Evolutionary conservation across 805 yeast species (phyloP), one percentile per base, ranked within the genome.

Genomic region (Saccharomycopsis oosterbeekiorum): DNA sequence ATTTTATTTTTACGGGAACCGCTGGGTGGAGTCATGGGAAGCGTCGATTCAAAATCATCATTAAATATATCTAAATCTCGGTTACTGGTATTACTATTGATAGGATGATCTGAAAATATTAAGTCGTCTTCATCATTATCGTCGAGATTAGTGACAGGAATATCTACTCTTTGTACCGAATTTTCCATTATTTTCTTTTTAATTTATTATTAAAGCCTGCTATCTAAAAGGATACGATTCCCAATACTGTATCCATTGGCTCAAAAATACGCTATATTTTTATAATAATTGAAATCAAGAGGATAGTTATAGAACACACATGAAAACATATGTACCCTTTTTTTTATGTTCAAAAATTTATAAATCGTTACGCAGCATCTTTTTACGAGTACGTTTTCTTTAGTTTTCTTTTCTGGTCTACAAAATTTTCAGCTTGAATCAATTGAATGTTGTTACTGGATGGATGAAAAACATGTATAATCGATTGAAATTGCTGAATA

Each of bases 131-230:
- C 77, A 2, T 64, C 70, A 1, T 66, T 73, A 65, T 84, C 86
- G 60, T 64, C 66, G 10, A 84, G 70, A 66, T 84, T 78, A 0
- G 84, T 80, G 4, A 84, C 74, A 0, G 87, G 88, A 2, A 80
- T 68, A 64, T 84, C 88, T 6, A 77, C 80, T 1, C 68, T 71
- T 65, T 56, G 47, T 15, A 21, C 10, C 11, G 14, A 50, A 15
- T 34, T 34, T 5, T 29, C 59, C 43, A 50, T 17, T 11, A 17
- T 41, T 39, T 21, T 17, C n/a, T 21, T 11, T 8, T n/a, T n/a
- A 10, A 55, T 43, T 3, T 47, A 55, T 12, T 39, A 2, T 17
- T 3, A 12, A 51, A 14, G 24, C 12, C 19, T n/a, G 55, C 21
- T 51, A 3, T 3, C 39, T 4, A 4, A 51, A 21, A 3, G n/a